Evolutionary conservation across 1,284 basidiomycete genomes (phyloP).

Genomic region (Termitomyces sp.): DNA sequence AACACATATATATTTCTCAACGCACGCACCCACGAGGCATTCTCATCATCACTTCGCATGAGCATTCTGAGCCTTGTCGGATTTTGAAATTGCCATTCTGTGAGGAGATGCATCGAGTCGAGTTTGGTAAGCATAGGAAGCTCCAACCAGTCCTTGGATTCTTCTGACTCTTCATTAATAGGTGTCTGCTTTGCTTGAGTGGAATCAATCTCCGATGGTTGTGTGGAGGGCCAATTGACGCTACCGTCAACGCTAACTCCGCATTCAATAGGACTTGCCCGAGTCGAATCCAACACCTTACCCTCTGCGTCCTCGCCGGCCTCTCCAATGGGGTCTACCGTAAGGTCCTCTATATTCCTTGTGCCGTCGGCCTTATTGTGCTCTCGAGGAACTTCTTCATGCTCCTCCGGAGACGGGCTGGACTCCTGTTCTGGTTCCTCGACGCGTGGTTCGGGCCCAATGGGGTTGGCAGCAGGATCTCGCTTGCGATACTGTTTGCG

Average conservation of each 20-base stretch:
- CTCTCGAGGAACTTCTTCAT: background rate
- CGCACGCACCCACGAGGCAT: conserved; percentile 64
- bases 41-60: conserved; percentile 76
- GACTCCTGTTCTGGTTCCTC: conserved; percentile 14
- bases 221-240: conserved; percentile 11
- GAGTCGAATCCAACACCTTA: conserved; percentile 12
- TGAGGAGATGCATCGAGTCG: conserved; percentile 67
- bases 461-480: conserved; percentile 63
- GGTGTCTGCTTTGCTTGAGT: conserved; percentile 2
- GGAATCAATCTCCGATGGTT: conserved; percentile 16
- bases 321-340: conserved; percentile 1
- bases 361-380: background rate
- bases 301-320: conserved; percentile 8
- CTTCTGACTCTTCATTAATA: conserved; percentile 20
- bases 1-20: conserved; percentile 2
- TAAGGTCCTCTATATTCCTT: conserved; percentile 1
- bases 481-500: conserved; percentile 70
- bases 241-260: conserved; percentile 12
- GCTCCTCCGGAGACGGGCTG: conserved; percentile 12
- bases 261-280: conserved; percentile 16
- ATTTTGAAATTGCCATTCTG: conserved; percentile 81
- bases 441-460: conserved; percentile 49
- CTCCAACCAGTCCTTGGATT: conserved; percentile 60
- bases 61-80: conserved; percentile 55
- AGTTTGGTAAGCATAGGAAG: conserved; percentile 70